Base-by-base conservation (phyloP, 2,329 filamentous ascomycete species). In the Podosphaera xanthii region DNA sequence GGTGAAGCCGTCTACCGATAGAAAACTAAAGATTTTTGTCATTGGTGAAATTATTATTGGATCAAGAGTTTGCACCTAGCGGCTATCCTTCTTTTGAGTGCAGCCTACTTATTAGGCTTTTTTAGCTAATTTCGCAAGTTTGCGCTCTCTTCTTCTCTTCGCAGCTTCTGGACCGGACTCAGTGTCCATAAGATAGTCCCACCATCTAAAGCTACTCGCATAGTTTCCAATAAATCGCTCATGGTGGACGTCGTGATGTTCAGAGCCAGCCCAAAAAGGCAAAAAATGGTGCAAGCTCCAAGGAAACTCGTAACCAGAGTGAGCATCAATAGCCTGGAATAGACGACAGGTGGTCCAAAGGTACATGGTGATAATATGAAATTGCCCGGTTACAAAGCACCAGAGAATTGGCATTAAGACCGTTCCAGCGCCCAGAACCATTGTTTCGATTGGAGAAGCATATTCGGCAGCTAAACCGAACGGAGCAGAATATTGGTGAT, bases 191-290 rank as follows among this genome's bases (percentile, higher is more conserved):
- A 83, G 71, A 71, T 86, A 94, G 75, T 98, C 92, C 92, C 92
- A 98, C 92, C 92, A 98, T 72, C 91, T 81, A 82, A 98, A 98
- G 77, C 87, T 94, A 70, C 89, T 95, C 58, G 91, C 77, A 71
- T 97, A 98, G 77, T 98, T 98, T 67, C 92, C 92, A 63, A 98
- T 89, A 75, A 98, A 98, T 71, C 89, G 88, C 77, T 98, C 92
- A 75, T 98, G 92, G 75, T 98, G 92, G 52, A 89, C 76, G 69
- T 98, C 92, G 75, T 98, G 92, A 75, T 97, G 91, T 67, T 94
- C 83, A 59, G 92, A 92, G 62, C 92, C 92, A 59, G 91, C 91
- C 92, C 92, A 98, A 80, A 98, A 90, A 42, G 92, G 92, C 58
- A 98, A 75, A 77, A 97, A 86, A 73, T 96, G 87, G 72, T 90